Evolutionary conservation across 148 eudicot species (phyloP).

Genomic region (Silene latifolia): DNA sequence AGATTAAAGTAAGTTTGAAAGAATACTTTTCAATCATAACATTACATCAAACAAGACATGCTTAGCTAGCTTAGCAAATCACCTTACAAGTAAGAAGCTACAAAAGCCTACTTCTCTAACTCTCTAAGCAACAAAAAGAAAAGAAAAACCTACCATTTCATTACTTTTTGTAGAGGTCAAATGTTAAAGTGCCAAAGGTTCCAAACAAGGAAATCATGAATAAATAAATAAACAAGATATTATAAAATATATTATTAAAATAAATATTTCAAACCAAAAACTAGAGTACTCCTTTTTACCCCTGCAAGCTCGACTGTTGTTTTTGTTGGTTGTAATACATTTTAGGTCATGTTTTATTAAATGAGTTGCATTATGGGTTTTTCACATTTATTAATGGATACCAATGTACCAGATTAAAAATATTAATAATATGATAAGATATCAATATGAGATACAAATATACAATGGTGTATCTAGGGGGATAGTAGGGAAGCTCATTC

Average conservation of each 20-base stretch:
- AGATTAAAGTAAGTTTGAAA: neutral
- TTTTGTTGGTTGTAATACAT: conserved; percentile 24
- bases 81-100: conserved; percentile 1
- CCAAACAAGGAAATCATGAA: conserved; percentile 15
- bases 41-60: neutral
- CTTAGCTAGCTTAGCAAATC: conserved; percentile 12
- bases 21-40: neutral
- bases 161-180: conserved; percentile 22
- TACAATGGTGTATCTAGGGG: no score
- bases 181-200: conserved; percentile 18
- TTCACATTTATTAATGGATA: neutral
- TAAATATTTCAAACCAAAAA: neutral
- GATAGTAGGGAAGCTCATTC: no score
- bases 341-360: conserved; percentile 22
- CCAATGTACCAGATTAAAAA: neutral
- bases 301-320: conserved; percentile 17
- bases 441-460: no score
- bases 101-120: neutral
- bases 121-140: neutral
- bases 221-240: neutral
- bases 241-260: neutral
- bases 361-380: conserved; percentile 16
- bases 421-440: neutral
- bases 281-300: conserved; percentile 10
- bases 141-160: neutral